Percentiles rank a stretch among this genome's conserved stretches.
These are phyloP conservation scores for Deinandra increscens DNA, from an alignment of 129 eudicot species.

Conservation along the genomic window DNA sequence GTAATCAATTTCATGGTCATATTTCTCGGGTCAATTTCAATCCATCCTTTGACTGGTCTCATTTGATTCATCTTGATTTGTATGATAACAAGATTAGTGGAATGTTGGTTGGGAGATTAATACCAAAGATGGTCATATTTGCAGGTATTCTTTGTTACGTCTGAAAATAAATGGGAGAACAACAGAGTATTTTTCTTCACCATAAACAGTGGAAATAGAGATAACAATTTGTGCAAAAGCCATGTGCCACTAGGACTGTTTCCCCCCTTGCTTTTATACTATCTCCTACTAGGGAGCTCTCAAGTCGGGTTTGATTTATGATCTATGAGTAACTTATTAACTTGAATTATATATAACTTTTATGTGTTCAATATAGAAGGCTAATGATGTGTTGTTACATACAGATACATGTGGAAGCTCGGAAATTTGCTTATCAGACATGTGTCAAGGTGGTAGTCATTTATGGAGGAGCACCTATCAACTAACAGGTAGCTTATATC, in stretches of 20 bases:
- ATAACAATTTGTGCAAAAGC: constrained; percentile 27
- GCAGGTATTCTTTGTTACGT: too few relatives aligned
- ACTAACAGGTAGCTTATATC: constrained; percentile 49
- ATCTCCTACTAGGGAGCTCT: constrained; percentile 80
- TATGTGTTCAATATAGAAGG: not conserved
- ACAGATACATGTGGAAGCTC: constrained; percentile 77
- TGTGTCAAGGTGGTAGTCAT: constrained; percentile 79
- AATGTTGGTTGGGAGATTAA: too few relatives aligned
- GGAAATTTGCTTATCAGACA: constrained; percentile 73
- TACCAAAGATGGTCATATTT: too few relatives aligned
- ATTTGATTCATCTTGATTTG: constrained; percentile 60
- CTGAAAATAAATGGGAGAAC: too few relatives aligned
- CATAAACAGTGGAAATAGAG: constrained; percentile 58
- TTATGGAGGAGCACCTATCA: constrained; percentile 81
- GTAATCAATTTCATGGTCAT: constrained; percentile 77
- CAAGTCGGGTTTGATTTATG: constrained; percentile 55
- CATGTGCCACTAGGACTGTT: constrained; percentile 38
- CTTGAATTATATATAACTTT: not conserved
- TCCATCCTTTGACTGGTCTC: constrained; percentile 53
- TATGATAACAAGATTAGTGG: constrained; percentile 74
- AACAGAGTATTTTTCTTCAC: constrained; percentile 87
- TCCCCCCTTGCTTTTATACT: constrained; percentile 69
- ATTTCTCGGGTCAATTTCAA: constrained; percentile 47
- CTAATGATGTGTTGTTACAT: constrained; percentile 11
- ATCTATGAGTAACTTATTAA: not conserved